Base-by-base conservation (phyloP, 768 basidiomycete genomes). In the Leccinum subtestaceum region DNA sequence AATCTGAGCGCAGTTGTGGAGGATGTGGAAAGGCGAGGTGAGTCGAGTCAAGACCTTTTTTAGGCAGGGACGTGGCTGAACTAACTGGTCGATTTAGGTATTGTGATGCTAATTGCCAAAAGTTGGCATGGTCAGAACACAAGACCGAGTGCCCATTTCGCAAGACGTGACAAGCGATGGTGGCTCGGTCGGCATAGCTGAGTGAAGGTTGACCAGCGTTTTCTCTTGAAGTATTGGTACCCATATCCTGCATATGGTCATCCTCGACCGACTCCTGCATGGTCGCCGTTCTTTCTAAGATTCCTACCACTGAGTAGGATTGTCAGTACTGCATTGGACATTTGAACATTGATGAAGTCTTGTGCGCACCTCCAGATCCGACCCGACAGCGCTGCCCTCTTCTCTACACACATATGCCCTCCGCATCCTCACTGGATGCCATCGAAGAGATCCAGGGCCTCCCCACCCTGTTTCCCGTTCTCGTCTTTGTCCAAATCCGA, bases 1-100 rank as follows among this genome's bases (percentile, higher is more conserved):
- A 87, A 86, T 58, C 85, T 85, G 7, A 86, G 82, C 53, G 84
- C 82, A 0, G 76, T 77, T 86, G 84, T 60, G 67, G 25, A 6
- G 75, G 78, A 3, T 82, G 81, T 55, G 72, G 65, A 27, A 74
- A 70, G 54, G 72, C 77, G 12, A 78, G 78, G 80, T 77, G 62
- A 31, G 49, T 2, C n/a, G 12, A 9, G 38, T 6, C 5, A 4
- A 4, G 3, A 31, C 11, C 10, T 31, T 19, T 51, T 13, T 12
- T 5, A 19, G 19, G 19, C 38, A n/a, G 3, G 15, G n/a, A 21
- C 27, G 25, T 25, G 25, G 25, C 25, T 5, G 25, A 25, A 25
- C 5, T 25, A 2, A 11, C 38, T 38, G 17, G 6, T 1, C 38
- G 15, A 38, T 3, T 40, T 38, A 65, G 63, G 23, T 64, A 64